A percentile compares a stretch with the other conserved stretches of the same genome.
phyloP scores from a whole-genome alignment of 805 yeast genomes.

The Yarrowia bubula region DNA sequence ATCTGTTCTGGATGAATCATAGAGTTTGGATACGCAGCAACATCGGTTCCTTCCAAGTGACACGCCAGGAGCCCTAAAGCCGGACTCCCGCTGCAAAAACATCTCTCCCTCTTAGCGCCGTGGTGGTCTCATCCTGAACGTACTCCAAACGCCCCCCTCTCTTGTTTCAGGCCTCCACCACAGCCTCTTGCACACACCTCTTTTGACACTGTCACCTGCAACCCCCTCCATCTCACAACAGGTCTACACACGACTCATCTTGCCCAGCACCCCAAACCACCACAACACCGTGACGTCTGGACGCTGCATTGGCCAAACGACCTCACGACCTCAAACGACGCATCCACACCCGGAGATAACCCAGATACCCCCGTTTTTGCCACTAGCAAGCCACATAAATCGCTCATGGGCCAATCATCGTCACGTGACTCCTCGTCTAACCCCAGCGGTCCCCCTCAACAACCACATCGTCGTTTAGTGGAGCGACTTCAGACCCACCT shows the following conservation, averaged over 20 bases:
- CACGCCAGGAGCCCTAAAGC: slow-evolving; percentile 1
- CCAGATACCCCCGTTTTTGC: background rate
- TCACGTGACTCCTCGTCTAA: slow-evolving; percentile 21
- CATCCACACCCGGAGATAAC: background rate
- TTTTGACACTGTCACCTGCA: too few species aligned
- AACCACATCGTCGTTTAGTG: background rate
- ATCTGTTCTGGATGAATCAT: slow-evolving; percentile 20
- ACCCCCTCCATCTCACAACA: too few species aligned
- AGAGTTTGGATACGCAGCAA: slow-evolving; percentile 26
- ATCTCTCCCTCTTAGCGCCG: background rate
- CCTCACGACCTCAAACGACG: background rate
- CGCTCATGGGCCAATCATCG: slow-evolving; percentile 24
- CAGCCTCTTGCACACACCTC: too few species aligned
- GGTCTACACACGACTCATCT: too few species aligned
- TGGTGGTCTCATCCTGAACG: background rate
- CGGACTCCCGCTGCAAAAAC: background rate
- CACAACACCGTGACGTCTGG: background rate
- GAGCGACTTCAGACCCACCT: slow-evolving; percentile 16
- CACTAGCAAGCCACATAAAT: slow-evolving; percentile 11
- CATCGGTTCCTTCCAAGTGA: slow-evolving; percentile 10
- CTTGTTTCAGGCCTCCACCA: too few species aligned
- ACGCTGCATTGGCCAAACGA: background rate
- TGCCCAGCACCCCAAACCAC: background rate
- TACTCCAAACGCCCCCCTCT: background rate
- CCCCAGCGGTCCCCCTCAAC: slow-evolving; percentile 20